phyloP scores from a whole-genome alignment of 345 rosid species.

The Corymbia maculata region DNA sequence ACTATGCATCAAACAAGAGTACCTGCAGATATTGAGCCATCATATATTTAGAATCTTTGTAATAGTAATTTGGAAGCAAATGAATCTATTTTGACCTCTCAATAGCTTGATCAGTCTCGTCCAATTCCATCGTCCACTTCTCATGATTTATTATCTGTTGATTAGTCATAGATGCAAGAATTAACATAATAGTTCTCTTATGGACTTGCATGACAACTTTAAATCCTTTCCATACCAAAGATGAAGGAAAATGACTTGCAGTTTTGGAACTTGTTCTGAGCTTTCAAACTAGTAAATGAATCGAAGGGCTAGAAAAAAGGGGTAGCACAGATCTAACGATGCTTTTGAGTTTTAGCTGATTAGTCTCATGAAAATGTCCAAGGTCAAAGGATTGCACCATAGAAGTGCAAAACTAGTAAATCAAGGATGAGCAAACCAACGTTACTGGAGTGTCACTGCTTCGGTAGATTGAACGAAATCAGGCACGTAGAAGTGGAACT shows the following conservation, averaged over 20 bases:
- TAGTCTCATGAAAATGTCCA: neutral
- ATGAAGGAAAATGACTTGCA: neutral
- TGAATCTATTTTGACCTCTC: constrained; percentile 72
- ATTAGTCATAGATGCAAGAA: constrained; percentile 72
- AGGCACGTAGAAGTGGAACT: neutral
- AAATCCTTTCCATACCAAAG: neutral
- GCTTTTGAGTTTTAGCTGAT: neutral
- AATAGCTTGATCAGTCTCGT: constrained; percentile 93
- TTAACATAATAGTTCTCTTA: neutral
- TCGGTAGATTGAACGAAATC: neutral
- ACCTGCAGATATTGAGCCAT: neutral
- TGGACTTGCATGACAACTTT: neutral
- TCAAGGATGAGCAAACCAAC: neutral
- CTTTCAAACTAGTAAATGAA: neutral
- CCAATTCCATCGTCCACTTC: constrained; percentile 50
- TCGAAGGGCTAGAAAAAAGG: neutral
- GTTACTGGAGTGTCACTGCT: neutral
- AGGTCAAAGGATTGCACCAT: neutral
- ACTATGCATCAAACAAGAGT: neutral
- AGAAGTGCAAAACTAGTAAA: neutral
- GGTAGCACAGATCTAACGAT: neutral
- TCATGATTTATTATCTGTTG: constrained; percentile 70
- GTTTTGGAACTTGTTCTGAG: neutral
- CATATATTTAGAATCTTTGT: neutral
- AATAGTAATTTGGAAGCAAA: neutral